Base-by-base conservation (phyloP, 192 early-diverging fungal species). In the Coemansia sp. region DNA sequence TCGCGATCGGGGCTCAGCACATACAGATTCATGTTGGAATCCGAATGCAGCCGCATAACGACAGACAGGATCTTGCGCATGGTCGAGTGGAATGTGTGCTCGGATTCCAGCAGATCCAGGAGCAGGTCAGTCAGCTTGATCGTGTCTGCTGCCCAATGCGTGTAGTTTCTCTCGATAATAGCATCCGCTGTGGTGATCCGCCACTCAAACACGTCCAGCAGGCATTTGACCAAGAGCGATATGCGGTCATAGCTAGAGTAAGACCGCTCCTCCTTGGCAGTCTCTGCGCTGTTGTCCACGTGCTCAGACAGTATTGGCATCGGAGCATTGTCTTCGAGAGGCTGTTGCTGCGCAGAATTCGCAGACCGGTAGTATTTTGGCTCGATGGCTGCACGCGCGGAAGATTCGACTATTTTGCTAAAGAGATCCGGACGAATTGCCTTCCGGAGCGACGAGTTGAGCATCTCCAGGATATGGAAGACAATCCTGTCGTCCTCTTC, bases 11-110 rank as follows among this genome's bases (percentile, higher is more conserved):
- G 44, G 10, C 34, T 52, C 57, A 74, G 41, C 25, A 74, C 59
- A 45, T 80, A 80, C 50, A 80, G 59, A 33, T 73, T 73, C 57
- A 70, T 23, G 42, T 38, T 62, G 27, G 68, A 63, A 36, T 80
- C 77, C n/a, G 72, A 61, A 62, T 80, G 77, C 7, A 80, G 50
- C 20, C 77, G 77, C 61, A 74, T 8, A 42, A 80, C 65, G 1
- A 61, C 50, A 13, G 54, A 44, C 56, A 80, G 48, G 15, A 80
- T 74, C 38, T 53, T 50, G 45, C 72, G 77, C 68, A 71, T 72
- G 23, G 68, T 65, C 4, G 62, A 74, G 3, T 60, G 64, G 52
- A 80, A 80, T 25, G 68, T 65, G 50, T 71, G 64, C 23, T 44
- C 48, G 7, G 72, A 70, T 55, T 68, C 61, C 6, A 80, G 61